Evolutionary conservation across 306 rosid species (phyloP).

Genomic region (Dalbergia oliveri): DNA sequence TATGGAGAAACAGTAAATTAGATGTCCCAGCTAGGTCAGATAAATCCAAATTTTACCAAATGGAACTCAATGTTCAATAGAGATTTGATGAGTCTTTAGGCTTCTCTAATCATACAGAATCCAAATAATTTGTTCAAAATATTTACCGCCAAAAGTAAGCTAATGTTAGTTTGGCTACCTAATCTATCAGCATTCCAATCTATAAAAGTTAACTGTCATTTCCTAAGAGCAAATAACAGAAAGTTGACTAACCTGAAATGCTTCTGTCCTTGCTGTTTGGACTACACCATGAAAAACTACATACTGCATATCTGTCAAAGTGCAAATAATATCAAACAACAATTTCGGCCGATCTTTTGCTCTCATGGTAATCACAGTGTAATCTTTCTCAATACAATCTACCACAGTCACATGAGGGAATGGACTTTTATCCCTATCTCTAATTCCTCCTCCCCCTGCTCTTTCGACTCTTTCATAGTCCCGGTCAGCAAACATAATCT

Average conservation of each 20-base stretch:
- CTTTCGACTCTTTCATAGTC: constrained; percentile 81
- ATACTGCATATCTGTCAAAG: constrained; percentile 95
- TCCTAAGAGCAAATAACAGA: not conserved
- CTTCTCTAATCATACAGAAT: constrained; percentile 9
- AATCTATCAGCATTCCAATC: not conserved
- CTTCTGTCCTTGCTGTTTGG: constrained; percentile 72
- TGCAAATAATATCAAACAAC: constrained; percentile 92
- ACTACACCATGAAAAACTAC: constrained; percentile 94
- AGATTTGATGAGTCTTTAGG: constrained; percentile 2
- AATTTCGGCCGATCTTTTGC: constrained; percentile 90
- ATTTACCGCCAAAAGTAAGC: not conserved
- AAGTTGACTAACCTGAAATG: constrained; percentile 73
- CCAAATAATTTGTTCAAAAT: constrained; percentile 6
- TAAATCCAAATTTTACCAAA: constrained; percentile 20
- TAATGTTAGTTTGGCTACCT: not conserved
- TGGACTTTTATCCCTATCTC: constrained; percentile 59
- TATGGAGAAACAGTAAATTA: constrained; percentile 4
- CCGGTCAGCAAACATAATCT: constrained; percentile 95
- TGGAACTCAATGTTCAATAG: constrained; percentile 14
- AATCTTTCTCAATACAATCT: constrained; percentile 85
- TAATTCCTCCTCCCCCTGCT: constrained; percentile 49
- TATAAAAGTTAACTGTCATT: constrained; percentile 8
- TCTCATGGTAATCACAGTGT: constrained; percentile 80
- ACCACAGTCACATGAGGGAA: constrained; percentile 74
- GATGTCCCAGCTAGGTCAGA: not conserved